phyloP scores from a whole-genome alignment of 306 rosid species.

The Castanospermum australe region DNA sequence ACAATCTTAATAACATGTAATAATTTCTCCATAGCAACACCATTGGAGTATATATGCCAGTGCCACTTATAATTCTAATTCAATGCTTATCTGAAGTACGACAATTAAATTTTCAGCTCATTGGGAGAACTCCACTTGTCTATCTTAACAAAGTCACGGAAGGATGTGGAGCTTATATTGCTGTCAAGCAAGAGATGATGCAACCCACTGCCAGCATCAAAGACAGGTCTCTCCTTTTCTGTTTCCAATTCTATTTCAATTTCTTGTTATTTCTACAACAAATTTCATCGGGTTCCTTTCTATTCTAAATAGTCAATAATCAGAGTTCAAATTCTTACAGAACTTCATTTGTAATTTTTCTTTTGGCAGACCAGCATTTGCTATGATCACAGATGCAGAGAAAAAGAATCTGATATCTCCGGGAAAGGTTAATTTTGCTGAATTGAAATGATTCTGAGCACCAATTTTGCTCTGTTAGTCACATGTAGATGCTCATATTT shows the following conservation, averaged over 20 bases:
- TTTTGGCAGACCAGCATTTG: background rate
- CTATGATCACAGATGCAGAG: background rate
- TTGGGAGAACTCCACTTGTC: slow-evolving; percentile 61
- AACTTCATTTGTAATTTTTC: background rate
- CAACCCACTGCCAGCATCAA: slow-evolving; percentile 68
- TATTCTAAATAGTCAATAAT: background rate
- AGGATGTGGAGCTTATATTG: slow-evolving; percentile 65
- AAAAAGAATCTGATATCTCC: too few relatives aligned
- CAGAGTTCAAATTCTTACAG: background rate
- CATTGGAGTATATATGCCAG: background rate
- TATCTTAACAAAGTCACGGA: slow-evolving; percentile 67
- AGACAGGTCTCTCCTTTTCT: slow-evolving; percentile 43
- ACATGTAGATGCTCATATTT: background rate
- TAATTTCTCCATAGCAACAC: too few relatives aligned
- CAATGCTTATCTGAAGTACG: background rate
- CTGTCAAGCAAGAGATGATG: slow-evolving; percentile 72
- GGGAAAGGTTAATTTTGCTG: too few relatives aligned
- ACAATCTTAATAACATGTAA: too few relatives aligned
- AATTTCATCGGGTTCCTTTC: background rate
- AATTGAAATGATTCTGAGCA: too few relatives aligned
- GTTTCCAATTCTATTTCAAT: background rate
- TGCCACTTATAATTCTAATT: too few relatives aligned
- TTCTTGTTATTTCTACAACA: background rate
- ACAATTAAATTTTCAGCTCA: slow-evolving; percentile 35
- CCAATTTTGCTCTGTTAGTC: too few relatives aligned